These are phyloP conservation scores for Saksenaea oblongispora DNA, from an alignment of 371 early-diverging fungal genomes.

Conservation along the genomic window DNA sequence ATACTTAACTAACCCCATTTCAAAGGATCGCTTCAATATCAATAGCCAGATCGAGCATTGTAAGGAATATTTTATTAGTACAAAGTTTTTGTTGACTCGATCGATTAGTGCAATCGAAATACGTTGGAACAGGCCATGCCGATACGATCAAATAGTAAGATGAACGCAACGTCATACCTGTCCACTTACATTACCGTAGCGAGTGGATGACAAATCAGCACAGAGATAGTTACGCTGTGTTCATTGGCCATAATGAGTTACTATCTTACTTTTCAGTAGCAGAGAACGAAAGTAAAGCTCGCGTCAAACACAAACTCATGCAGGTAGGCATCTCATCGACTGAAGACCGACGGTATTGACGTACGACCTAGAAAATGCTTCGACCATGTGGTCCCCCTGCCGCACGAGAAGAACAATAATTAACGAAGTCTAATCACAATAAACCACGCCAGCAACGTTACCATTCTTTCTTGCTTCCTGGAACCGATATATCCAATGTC, in stretches of 20 bases:
- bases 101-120: background rate
- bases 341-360: background rate
- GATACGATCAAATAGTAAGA: background rate
- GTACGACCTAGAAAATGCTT: constrained; percentile 68
- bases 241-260: constrained; percentile 76
- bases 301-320: constrained; percentile 70
- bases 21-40: constrained; percentile 71
- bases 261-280: constrained; percentile 79
- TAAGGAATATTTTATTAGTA: constrained; percentile 28
- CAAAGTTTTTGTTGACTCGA: background rate
- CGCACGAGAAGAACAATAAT: constrained; percentile 54
- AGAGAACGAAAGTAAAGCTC: constrained; percentile 81
- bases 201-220: constrained; percentile 89
- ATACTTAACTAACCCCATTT: background rate
- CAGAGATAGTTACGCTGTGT: constrained; percentile 81
- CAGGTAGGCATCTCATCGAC: constrained; percentile 53
- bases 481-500: too few species aligned
- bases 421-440: constrained; percentile 9
- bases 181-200: constrained; percentile 36
- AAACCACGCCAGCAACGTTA: background rate
- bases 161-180: background rate
- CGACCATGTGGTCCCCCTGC: constrained; percentile 77
- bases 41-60: constrained; percentile 85
- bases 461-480: background rate
- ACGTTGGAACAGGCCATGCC: background rate